Base-by-base conservation (phyloP, 2,329 filamentous ascomycete species). In the Alternaria incomplexa region DNA sequence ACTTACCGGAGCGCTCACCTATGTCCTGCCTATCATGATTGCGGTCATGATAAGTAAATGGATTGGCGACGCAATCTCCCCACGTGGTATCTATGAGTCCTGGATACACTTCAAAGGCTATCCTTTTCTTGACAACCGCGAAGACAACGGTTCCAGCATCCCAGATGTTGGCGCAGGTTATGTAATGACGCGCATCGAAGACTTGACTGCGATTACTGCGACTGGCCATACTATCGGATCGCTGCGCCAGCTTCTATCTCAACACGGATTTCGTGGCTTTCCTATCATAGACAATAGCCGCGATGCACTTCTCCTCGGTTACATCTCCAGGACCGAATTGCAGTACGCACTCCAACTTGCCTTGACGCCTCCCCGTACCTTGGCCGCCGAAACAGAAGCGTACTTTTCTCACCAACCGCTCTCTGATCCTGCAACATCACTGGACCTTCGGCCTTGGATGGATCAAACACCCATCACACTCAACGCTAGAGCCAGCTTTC, bases 81-180 rank as follows among this genome's bases (percentile, higher is more conserved):
- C 93, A 59, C 89, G 91, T 53, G 93, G 96, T 68, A 98, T 99
- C 80, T 99, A 99, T 83, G 96, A 99, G 79, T 91, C 91, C 58
- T 99, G 96, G 96, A 99, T 99, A 75, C 91, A 93, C 71, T 90
- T 97, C 81, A 96, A 96, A 75, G 93, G 92, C 69, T 99, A 98
- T 77, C 96, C 96, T 0, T 97, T 95, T 81, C 87, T 99, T 58
- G 95, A 98, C 81, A 96, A 96, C 78, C 91, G 90, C 72, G 93
- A 97, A 74, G 78, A 96, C 73, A 83, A 79, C 54, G 74, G 79
- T 6, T 74, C 83, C 30, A 82, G 86, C 15, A 88, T 96, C 10
- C 93, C 94, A 22, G 93, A 97, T 79, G 89, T 97, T 3, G 89
- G 92, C 1, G 92, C 92, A n/a, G 86, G 89, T 10, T 91, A 94